phyloP scores from a whole-genome alignment of 2,329 filamentous ascomycete species.

The Pseudogymnoascus sp. region DNA sequence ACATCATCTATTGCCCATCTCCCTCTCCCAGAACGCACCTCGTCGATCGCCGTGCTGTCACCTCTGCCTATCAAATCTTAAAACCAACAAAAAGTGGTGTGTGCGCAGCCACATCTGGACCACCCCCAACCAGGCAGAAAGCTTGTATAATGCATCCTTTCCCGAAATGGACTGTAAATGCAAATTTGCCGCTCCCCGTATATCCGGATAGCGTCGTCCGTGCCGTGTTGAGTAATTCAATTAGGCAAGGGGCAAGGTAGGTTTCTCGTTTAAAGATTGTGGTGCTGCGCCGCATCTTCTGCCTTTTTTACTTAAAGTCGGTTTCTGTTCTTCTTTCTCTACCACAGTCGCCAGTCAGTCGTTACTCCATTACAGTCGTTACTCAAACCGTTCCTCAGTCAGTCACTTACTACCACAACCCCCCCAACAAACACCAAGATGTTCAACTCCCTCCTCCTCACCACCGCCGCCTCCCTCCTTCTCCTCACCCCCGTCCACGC shows the following conservation, averaged over 20 bases:
- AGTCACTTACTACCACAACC: neutral
- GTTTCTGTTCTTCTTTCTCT: neutral
- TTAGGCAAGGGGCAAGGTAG: neutral
- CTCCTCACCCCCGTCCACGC: neutral
- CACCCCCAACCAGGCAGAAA: neutral
- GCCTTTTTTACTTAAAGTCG: neutral
- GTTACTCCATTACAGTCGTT: neutral
- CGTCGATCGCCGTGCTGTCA: neutral
- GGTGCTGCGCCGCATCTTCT: neutral
- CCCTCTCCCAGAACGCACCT: neutral
- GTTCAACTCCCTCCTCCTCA: constrained; percentile 7
- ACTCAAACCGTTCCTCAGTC: neutral
- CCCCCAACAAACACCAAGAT: neutral
- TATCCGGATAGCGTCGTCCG: neutral
- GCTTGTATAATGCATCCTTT: neutral
- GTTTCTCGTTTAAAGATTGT: neutral
- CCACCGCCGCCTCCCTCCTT: neutral
- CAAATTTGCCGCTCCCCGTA: neutral
- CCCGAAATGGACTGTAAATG: neutral
- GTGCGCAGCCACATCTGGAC: neutral
- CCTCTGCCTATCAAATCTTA: neutral
- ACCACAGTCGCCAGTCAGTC: no score
- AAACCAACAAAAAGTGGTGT: neutral
- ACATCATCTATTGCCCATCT: neutral
- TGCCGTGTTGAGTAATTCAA: neutral